phyloP scores from a whole-genome alignment of 2,329 filamentous ascomycete species.

The Colletotrichum tabaci region DNA sequence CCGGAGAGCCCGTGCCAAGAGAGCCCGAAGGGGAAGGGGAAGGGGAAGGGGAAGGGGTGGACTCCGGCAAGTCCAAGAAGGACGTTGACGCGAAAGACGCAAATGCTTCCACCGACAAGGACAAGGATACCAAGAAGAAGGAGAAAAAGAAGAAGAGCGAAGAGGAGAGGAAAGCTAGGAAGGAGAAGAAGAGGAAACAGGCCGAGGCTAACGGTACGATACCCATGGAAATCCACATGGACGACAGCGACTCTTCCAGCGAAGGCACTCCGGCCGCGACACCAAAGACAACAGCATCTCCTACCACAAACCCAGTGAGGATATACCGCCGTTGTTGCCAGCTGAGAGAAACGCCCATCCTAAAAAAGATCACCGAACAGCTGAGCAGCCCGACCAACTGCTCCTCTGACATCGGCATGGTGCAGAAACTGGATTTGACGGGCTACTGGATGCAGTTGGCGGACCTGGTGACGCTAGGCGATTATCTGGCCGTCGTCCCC shows the following conservation, averaged over 20 bases:
- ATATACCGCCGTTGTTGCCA: constrained; percentile 97
- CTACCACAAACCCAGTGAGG: constrained; percentile 90
- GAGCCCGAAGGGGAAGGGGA: constrained; percentile 58
- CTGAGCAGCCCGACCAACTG: constrained; percentile 80
- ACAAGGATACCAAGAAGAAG: constrained; percentile 79
- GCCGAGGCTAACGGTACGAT: constrained; percentile 91
- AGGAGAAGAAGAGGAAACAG: constrained; percentile 87
- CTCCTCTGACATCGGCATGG: constrained; percentile 78
- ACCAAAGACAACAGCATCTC: constrained; percentile 68
- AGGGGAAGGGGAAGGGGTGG: constrained; percentile 53
- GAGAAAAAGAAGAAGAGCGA: constrained; percentile 98
- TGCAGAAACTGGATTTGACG: constrained; percentile 86
- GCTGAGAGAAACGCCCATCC: constrained; percentile 89
- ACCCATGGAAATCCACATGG: constrained; percentile 85
- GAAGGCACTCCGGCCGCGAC: constrained; percentile 65
- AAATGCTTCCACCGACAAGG: constrained; percentile 46
- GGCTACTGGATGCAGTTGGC: constrained; percentile 87
- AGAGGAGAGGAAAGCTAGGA: constrained; percentile 91
- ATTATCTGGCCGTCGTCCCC: constrained; percentile 94
- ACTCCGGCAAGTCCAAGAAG: constrained; percentile 43
- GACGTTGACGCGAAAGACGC: constrained; percentile 46
- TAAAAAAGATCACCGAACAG: constrained; percentile 93
- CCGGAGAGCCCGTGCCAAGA: constrained; percentile 56
- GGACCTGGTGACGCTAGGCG: constrained; percentile 89
- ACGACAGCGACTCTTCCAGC: constrained; percentile 74